phyloP scores from a whole-genome alignment of 2,329 filamentous ascomycete species.

The Diaporthe citriasiana region DNA sequence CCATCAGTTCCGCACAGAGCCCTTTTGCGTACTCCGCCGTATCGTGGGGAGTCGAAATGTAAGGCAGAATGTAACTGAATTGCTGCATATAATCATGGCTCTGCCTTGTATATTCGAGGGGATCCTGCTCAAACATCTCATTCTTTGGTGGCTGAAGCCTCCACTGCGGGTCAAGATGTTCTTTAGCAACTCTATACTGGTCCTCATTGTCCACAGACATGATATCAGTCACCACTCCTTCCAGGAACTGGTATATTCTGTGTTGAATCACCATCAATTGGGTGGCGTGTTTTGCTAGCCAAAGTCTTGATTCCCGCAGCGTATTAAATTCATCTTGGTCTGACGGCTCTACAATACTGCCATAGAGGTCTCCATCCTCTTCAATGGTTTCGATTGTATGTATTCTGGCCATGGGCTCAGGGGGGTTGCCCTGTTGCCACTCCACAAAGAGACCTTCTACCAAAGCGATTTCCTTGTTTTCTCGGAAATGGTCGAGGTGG shows the following conservation, averaged over 20 bases:
- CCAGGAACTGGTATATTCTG: constrained; percentile 6
- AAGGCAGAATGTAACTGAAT: no score
- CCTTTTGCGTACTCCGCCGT: neutral
- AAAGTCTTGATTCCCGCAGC: neutral
- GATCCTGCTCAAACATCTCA: no score
- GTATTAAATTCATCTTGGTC: neutral
- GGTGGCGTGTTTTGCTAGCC: neutral
- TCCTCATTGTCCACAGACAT: neutral
- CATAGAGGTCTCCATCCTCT: neutral
- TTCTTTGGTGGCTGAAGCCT: neutral
- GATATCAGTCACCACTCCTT: neutral
- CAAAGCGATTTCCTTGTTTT: neutral
- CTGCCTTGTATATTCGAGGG: no score
- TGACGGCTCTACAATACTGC: neutral
- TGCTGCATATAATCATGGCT: no score
- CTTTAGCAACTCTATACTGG: neutral
- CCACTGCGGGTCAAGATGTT: neutral
- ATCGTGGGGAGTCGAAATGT: neutral
- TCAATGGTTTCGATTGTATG: no score
- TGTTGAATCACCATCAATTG: neutral
- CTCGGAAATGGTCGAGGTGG: neutral
- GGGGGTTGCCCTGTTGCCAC: no score
- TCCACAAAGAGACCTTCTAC: neutral
- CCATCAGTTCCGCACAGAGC: no score
- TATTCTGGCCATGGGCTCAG: no score